A percentile compares a stretch with the other conserved stretches of the same genome.
phyloP scores from a whole-genome alignment of 495 filamentous ascomycete species.

The Aspergillus egyptiacus region DNA sequence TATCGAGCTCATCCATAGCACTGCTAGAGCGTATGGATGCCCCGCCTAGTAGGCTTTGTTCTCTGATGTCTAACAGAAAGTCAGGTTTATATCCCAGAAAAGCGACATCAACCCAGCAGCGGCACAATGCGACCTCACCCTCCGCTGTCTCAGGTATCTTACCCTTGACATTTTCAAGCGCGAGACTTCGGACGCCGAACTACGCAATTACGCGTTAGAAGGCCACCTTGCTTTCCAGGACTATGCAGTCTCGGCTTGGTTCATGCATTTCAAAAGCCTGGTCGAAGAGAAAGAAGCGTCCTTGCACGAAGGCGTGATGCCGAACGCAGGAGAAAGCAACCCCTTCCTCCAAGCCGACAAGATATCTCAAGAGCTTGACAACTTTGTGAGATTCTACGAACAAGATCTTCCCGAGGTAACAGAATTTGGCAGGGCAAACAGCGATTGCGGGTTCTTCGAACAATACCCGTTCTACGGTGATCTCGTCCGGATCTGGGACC shows the following conservation, averaged over 20 bases:
- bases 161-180: neutral
- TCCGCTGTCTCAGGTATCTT: conserved; percentile 10
- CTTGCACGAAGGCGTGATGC: neutral
- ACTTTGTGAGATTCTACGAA: conserved; percentile 3
- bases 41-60: neutral
- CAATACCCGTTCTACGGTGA: conserved; percentile 1
- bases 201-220: neutral
- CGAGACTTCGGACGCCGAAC: neutral
- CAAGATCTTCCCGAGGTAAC: neutral
- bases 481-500: conserved; percentile 7
- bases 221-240: conserved; percentile 7
- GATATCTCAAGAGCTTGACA: conserved; percentile 1
- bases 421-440: neutral
- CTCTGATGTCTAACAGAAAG: neutral
- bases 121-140: conserved; percentile 10
- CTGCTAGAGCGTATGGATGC: conserved; percentile 4
- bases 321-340: neutral
- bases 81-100: neutral
- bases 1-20: conserved; percentile 12
- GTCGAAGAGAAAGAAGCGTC: neutral
- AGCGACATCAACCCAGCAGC: conserved; percentile 1
- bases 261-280: conserved; percentile 1
- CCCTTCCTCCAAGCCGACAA: neutral
- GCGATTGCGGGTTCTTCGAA: conserved; percentile 5
- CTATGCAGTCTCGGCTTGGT: conserved; percentile 6